Evolutionary conservation across 176 grass and related monocot genomes (phyloP).

Genomic region (Musa itinerans): DNA sequence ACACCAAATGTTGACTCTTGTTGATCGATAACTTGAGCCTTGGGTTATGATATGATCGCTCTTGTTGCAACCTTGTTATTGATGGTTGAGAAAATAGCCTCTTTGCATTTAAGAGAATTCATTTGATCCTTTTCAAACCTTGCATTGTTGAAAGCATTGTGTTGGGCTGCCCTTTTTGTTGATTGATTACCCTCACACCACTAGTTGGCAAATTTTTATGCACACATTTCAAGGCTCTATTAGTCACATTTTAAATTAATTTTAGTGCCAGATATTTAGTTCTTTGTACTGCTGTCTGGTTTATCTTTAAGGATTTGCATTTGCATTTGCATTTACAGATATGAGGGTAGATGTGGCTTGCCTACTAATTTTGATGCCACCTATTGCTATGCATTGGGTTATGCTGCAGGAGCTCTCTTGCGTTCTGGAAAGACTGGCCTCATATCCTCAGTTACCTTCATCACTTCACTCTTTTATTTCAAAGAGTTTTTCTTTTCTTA

Average conservation of each 20-base stretch:
- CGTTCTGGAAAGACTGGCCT: conserved; percentile 80
- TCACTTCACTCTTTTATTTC: conserved; percentile 3
- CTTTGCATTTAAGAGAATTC: too few relatives aligned
- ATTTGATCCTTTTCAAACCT: too few relatives aligned
- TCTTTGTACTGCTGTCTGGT: neutral
- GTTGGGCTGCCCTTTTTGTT: too few relatives aligned
- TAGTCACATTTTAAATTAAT: neutral
- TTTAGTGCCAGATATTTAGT: neutral
- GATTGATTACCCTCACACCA: too few relatives aligned
- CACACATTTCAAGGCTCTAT: too few relatives aligned
- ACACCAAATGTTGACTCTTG: neutral
- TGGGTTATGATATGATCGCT: too few relatives aligned
- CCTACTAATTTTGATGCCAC: conserved; percentile 93
- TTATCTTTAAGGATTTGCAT: neutral
- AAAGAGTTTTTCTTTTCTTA: neutral
- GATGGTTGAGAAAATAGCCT: too few relatives aligned
- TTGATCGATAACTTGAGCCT: neutral
- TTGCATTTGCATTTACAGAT: conserved; percentile 40
- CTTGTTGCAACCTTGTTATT: too few relatives aligned
- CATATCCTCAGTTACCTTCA: conserved; percentile 64
- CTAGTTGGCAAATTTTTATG: too few relatives aligned
- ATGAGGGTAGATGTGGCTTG: conserved; percentile 93
- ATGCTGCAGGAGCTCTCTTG: conserved; percentile 74
- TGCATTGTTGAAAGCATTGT: too few relatives aligned
- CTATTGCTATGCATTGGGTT: conserved; percentile 91